Evolutionary conservation across 192 early-diverging fungal genomes (phyloP), one percentile per base, ranked within the genome.

Genomic region (Podila clonocystis): DNA sequence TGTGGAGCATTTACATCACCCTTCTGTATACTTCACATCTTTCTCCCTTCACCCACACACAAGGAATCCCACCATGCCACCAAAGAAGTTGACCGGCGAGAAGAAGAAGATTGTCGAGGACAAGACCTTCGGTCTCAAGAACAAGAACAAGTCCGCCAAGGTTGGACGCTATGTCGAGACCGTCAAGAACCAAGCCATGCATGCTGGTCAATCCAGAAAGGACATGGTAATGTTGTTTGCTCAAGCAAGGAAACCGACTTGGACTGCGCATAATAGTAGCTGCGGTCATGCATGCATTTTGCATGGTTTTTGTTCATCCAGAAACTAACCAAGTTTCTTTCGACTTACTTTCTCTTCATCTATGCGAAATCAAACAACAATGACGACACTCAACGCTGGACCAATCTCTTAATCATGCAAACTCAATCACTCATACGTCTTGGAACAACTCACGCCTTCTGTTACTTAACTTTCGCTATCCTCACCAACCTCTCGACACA

Each of bases 121-220:
- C 86, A 96, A 97, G 90, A 98, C 97, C 55, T 98, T 99, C 87
- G 97, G 98, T 50, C 87, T 99, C 57, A 99, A 99, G 80, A 98
- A 98, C 89, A 98, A 98, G 85, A 98, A 99, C 87, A 97, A 95
- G 70, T 97, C 95, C 30, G 89, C 89, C 64, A 99, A 99, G 85
- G 96, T 97, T 29, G 82, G 84, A 4, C 88, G 94, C 63, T 97
- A 94, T 91, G 95, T 99, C 58, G 87, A 97, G 82, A 93, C 96
- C 76, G 96, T 98, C 26, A 85, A 97, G 79, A 79, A 87, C 62
- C 98, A 99, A 83, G 95, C 92, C 63, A 83, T 86, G 76, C 68
- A 85, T 13, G 72, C 85, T 15, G 89, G 85, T 52, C 87, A 86
- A 60, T 79, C 76, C 82, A 70, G 87, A 68, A 90, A 93, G 74